A percentile compares a stretch with the other conserved stretches of the same genome.
Evolutionary conservation across 495 filamentous ascomycete genomes (phyloP).

Genomic region (Penicillium alfredii): DNA sequence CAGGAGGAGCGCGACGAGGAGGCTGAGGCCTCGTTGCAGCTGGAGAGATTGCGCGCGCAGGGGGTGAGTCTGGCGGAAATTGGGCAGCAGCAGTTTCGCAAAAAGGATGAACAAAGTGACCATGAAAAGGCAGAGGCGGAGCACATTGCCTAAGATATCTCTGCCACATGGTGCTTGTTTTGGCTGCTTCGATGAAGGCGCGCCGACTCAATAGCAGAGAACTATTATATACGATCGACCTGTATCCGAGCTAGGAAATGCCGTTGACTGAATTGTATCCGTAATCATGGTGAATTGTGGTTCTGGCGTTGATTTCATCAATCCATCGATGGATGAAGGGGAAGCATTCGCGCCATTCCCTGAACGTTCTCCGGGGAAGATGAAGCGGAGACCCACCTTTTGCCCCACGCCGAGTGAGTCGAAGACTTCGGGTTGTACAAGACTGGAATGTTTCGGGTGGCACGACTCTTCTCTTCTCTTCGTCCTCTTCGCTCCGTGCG

Average conservation of each 20-base stretch:
- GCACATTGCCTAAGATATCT: conserved; percentile 5
- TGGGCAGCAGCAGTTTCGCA: conserved; percentile 7
- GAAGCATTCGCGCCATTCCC: too few relatives aligned
- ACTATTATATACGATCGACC: neutral
- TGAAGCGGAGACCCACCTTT: conserved; percentile 1
- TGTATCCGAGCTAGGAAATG: neutral
- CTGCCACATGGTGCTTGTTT: too few relatives aligned
- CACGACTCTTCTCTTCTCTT: neutral
- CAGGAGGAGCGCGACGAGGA: conserved; percentile 31
- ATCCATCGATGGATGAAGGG: neutral
- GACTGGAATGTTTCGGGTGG: neutral
- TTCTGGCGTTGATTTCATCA: too few relatives aligned
- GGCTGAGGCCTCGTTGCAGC: conserved; percentile 17
- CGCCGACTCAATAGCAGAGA: too few relatives aligned
- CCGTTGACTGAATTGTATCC: too few relatives aligned
- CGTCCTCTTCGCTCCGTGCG: neutral
- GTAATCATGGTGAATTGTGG: too few relatives aligned
- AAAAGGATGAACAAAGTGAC: conserved; percentile 2
- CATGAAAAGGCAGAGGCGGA: conserved; percentile 5
- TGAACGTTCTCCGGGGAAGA: neutral
- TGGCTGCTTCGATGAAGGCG: too few relatives aligned
- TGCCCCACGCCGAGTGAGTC: conserved; percentile 15
- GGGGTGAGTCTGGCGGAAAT: conserved; percentile 22
- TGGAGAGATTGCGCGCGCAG: conserved; percentile 22
- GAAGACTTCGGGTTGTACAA: conserved; percentile 16